Percentiles rank a stretch among this genome's conserved stretches.
phyloP scores from a whole-genome alignment of 2,329 filamentous ascomycete species.

The Botrytis medusae region DNA sequence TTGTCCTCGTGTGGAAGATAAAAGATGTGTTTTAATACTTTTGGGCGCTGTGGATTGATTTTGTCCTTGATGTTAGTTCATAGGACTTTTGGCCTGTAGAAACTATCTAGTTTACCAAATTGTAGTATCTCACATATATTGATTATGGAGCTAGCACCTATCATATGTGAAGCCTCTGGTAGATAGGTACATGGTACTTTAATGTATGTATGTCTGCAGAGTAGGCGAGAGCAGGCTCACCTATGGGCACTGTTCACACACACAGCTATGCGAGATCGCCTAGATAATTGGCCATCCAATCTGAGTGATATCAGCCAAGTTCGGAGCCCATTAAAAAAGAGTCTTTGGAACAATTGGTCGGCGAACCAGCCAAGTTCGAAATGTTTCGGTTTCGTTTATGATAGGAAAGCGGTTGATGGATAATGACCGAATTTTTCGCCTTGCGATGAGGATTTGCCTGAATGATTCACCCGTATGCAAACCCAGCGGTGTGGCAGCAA shows the following conservation, averaged over 20 bases:
- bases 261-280: neutral
- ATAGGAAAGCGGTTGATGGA: neutral
- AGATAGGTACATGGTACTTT: neutral
- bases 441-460: neutral
- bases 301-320: neutral
- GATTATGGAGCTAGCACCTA: neutral
- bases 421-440: neutral
- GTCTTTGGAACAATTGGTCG: neutral
- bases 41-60: neutral
- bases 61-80: neutral
- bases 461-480: neutral
- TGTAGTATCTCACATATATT: neutral
- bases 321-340: neutral
- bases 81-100: neutral
- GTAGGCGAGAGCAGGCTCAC: neutral
- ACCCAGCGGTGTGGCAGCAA: conserved; percentile 11
- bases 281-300: neutral
- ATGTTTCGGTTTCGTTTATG: neutral
- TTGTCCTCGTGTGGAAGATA: neutral
- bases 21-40: neutral
- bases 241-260: neutral
- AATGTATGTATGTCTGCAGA: neutral
- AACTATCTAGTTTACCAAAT: neutral
- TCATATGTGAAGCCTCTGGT: neutral
- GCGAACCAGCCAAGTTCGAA: neutral